These are phyloP conservation scores for Lyophyllum shimeji DNA, from an alignment of 768 basidiomycete genomes.

Conservation along the genomic window DNA sequence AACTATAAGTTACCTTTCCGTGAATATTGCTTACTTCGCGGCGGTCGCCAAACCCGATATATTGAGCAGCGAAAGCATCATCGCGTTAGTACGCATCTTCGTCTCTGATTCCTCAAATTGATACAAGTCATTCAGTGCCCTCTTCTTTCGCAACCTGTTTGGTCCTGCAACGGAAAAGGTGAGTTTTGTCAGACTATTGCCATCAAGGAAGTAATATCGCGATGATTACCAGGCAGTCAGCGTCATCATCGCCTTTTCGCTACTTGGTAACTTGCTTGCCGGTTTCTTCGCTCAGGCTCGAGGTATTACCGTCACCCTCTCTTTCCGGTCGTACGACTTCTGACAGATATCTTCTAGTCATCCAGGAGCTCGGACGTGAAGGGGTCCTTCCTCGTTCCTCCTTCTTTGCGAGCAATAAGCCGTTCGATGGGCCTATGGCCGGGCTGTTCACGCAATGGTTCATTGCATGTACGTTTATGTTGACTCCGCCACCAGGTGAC, in stretches of 20 bases:
- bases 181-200: no score
- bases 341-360: slow-evolving; percentile 25
- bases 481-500: slow-evolving; percentile 49
- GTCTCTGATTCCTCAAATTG: no score
- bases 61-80: slow-evolving; percentile 52
- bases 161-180: slow-evolving; percentile 45
- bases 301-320: slow-evolving; percentile 19
- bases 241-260: slow-evolving; percentile 32
- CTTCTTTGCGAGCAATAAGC: slow-evolving; percentile 56
- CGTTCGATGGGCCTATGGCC: slow-evolving; percentile 53
- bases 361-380: slow-evolving; percentile 58
- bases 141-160: slow-evolving; percentile 68
- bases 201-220: no score
- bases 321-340: slow-evolving; percentile 34
- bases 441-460: slow-evolving; percentile 32
- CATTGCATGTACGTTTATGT: slow-evolving; percentile 38
- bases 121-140: slow-evolving; percentile 25
- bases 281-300: no score
- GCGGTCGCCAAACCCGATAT: slow-evolving; percentile 70
- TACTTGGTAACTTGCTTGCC: slow-evolving; percentile 40
- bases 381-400: slow-evolving; percentile 54
- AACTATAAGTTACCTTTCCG: slow-evolving; percentile 54
- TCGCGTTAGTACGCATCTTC: slow-evolving; percentile 30
- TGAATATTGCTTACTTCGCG: slow-evolving; percentile 67
- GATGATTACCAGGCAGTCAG: not conserved